These are phyloP conservation scores for Collybiopsis confluens DNA, from an alignment of 768 basidiomycete genomes.

Conservation along the genomic window DNA sequence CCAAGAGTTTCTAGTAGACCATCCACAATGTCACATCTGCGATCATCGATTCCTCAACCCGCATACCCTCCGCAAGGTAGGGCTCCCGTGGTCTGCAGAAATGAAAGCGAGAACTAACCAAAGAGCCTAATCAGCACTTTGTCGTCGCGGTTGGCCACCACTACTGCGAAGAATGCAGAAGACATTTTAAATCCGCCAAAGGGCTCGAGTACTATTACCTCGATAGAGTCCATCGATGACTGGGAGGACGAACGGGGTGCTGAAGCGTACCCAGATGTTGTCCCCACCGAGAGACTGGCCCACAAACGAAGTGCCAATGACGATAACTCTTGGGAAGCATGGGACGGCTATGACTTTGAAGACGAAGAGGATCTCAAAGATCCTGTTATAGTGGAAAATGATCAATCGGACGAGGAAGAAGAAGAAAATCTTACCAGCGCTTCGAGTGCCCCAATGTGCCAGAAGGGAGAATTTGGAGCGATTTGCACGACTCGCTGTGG, in stretches of 20 bases:
- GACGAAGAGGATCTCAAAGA: conserved; percentile 1
- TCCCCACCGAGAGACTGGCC: not conserved
- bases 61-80: conserved; percentile 2
- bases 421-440: conserved; percentile 1
- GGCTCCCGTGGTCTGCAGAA: not conserved
- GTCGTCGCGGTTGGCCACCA: not conserved
- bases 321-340: conserved; percentile 3
- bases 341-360: conserved; percentile 3
- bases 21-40: conserved; percentile 3
- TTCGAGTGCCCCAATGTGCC: conserved; percentile 3
- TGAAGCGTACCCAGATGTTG: conserved; percentile 2
- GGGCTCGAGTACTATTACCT: not conserved
- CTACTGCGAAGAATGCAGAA: conserved; percentile 1
- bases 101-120: not conserved
- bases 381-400: not conserved
- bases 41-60: conserved; percentile 3
- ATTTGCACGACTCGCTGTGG: conserved; percentile 5
- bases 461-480: not conserved
- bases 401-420: not conserved
- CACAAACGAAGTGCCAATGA: not conserved
- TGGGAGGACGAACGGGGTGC: conserved; percentile 5
- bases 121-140: not conserved
- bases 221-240: not conserved
- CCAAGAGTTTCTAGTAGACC: not conserved
- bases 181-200: not conserved